Evolutionary conservation across 176 grass and related monocot species (phyloP).

Genomic region (Oryza australiensis): DNA sequence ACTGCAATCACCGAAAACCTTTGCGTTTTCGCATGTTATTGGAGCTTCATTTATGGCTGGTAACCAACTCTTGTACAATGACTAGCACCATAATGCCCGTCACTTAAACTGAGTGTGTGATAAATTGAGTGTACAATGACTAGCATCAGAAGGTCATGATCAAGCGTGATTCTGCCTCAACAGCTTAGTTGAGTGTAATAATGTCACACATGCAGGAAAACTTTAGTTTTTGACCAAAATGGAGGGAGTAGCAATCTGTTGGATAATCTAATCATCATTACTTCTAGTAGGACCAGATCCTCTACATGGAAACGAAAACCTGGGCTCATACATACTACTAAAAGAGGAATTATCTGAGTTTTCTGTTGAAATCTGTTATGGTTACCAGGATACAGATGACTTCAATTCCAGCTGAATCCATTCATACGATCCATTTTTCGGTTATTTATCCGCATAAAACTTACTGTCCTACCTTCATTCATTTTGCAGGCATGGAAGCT

Average conservation of each 20-base stretch:
- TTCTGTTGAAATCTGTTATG: background rate
- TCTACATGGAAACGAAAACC: background rate
- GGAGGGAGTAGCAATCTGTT: background rate
- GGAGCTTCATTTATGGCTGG: background rate
- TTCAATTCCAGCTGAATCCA: background rate
- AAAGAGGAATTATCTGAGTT: background rate
- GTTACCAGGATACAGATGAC: background rate
- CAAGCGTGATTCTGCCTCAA: background rate
- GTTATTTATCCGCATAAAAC: background rate
- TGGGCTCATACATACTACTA: background rate
- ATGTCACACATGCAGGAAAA: conserved; percentile 7
- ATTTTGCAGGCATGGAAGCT: conserved; percentile 54
- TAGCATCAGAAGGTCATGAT: conserved; percentile 12
- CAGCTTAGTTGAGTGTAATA: background rate
- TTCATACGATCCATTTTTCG: background rate
- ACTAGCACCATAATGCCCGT: background rate
- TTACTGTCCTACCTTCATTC: background rate
- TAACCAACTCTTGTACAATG: background rate
- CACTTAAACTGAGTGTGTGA: too few species aligned
- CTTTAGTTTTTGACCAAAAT: background rate
- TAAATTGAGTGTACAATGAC: background rate
- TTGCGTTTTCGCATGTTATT: background rate
- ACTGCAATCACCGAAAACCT: background rate
- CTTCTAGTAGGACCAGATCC: background rate
- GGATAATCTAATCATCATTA: background rate